Base-by-base conservation (phyloP, 305 asterid genomes). In the Withania somnifera region DNA sequence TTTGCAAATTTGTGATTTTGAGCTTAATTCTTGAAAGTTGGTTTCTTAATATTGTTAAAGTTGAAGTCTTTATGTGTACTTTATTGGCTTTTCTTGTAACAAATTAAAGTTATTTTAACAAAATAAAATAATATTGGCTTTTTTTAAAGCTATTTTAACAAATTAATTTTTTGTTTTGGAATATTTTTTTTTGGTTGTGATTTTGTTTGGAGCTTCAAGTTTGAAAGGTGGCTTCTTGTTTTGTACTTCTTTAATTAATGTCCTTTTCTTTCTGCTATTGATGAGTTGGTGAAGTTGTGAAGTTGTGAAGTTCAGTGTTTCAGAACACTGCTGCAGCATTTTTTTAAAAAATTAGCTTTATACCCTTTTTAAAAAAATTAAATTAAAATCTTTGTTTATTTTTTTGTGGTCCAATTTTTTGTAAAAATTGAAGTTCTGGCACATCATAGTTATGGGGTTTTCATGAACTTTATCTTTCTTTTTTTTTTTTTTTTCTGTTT, bases 221-320 rank as follows among this genome's bases (percentile, higher is more conserved):
- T 22, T 73, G 80, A 75, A 50, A 75, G 80, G 45, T 75, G 80
- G 80, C 58, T 47, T 50, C 28, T 75, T 75, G 80, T 75, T 34
- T 50, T 75, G 61, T 75, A 75, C 80, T 75, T 75, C 9, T 17
- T 75, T 45, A 42, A 36, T 64, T 51, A 30, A 64, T 81, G 68
- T 47, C 51, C 6, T 81, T 66, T 34, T 17, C 15, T 67, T 66
- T 34, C 38, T 64, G 61, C 22, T 24, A 45, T 75, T 75, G 61
- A 75, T 75, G 80, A 75, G 80, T 75, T 75, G 80, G 80, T 50
- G 61, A 2, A 75, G 80, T 75, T 50, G 80, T 50, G 61, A 2
- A 75, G 80, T 75, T 50, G 61, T 50, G 80, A 75, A 75, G 80
- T 75, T 75, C 80, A 75, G 61, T 50, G 80, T 75, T 75, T 75